These are phyloP conservation scores for Solanum sejunctum DNA, from an alignment of 257 asterid genomes.

Conservation along the genomic window DNA sequence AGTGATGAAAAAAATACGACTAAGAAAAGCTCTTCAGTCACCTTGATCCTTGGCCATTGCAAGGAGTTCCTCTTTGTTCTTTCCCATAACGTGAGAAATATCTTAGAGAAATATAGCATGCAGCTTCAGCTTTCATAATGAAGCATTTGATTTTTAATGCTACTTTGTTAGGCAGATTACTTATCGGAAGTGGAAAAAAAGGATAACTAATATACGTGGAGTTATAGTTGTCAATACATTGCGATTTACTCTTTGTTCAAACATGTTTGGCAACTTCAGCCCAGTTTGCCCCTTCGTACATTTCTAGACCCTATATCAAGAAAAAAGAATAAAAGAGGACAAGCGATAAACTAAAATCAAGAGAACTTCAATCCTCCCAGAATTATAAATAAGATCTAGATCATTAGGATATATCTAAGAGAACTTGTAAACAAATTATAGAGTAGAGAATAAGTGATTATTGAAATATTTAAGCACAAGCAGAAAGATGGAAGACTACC, in stretches of 20 bases:
- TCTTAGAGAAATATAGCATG: constrained; percentile 39
- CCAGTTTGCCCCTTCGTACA: constrained; percentile 96
- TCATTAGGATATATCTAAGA: neutral
- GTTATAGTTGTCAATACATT: constrained; percentile 66
- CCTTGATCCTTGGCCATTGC: constrained; percentile 76
- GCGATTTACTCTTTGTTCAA: constrained; percentile 72
- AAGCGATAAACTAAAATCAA: neutral
- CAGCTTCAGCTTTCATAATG: constrained; percentile 1
- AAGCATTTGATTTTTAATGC: neutral
- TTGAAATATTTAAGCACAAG: neutral
- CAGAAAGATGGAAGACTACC: constrained; percentile 26
- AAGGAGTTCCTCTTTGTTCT: constrained; percentile 90
- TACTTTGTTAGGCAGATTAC: constrained; percentile 5
- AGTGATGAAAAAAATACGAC: neutral
- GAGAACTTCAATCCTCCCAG: neutral
- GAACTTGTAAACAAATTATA: neutral
- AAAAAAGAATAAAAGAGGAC: neutral
- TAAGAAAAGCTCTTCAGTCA: constrained; percentile 40
- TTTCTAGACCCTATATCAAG: constrained; percentile 60
- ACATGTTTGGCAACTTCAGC: constrained; percentile 96
- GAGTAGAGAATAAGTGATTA: neutral
- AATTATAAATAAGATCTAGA: neutral
- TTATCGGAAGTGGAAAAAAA: constrained; percentile 94
- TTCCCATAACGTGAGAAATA: constrained; percentile 95
- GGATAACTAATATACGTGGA: constrained; percentile 59